phyloP scores from a whole-genome alignment of 2,329 filamentous ascomycete species.

The Nigrospora osmanthi region DNA sequence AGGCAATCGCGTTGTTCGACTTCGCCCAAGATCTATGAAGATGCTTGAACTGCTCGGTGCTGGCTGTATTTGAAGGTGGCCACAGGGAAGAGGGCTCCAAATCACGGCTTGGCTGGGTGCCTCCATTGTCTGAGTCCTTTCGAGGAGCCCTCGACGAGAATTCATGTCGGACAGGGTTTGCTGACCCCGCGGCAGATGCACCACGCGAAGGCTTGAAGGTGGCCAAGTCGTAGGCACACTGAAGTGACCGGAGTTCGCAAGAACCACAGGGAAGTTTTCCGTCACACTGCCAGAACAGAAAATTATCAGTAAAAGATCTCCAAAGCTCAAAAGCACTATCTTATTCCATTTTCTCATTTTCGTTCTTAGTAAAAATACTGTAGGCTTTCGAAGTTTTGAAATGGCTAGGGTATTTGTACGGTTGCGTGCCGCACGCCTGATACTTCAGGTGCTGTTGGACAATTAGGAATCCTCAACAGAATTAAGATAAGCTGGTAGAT shows the following conservation, averaged over 20 bases:
- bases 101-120: too few relatives aligned
- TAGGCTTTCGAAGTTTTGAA: too few relatives aligned
- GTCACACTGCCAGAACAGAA: conserved; percentile 40
- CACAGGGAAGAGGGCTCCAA: not conserved
- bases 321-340: too few relatives aligned
- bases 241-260: conserved; percentile 44
- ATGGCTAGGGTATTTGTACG: too few relatives aligned
- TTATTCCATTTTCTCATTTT: too few relatives aligned
- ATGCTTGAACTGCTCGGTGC: too few relatives aligned
- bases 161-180: conserved; percentile 26
- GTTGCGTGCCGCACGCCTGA: too few relatives aligned
- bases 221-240: conserved; percentile 33
- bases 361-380: too few relatives aligned
- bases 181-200: conserved; percentile 25
- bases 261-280: conserved; percentile 48
- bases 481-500: not conserved
- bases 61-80: too few relatives aligned
- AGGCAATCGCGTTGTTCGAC: conserved; percentile 30
- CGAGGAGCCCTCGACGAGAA: conserved; percentile 8
- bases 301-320: conserved; percentile 2
- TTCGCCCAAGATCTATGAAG: conserved; percentile 20
- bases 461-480: too few relatives aligned
- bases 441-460: too few relatives aligned
- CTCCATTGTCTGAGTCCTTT: not conserved
- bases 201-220: conserved; percentile 17